These are phyloP conservation scores for Flaveria trinervia DNA, from an alignment of 129 eudicot species.

Conservation along the genomic window DNA sequence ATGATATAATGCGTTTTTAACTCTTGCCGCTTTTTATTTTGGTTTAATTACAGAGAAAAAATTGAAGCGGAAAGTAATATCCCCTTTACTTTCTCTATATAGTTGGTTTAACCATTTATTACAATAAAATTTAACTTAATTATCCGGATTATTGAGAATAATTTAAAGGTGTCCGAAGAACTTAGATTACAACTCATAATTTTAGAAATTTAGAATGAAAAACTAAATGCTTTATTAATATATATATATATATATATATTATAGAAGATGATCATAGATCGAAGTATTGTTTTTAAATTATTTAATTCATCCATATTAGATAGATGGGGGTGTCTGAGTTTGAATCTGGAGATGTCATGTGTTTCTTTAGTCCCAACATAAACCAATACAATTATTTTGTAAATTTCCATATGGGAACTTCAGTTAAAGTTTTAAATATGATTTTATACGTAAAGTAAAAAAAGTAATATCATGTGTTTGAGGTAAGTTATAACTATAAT, in stretches of 20 bases:
- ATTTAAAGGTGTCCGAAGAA: neutral
- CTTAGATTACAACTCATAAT: neutral
- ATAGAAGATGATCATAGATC: neutral
- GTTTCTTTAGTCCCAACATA: constrained; percentile 6
- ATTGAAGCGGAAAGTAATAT: no score
- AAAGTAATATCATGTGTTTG: no score
- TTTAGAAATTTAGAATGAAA: neutral
- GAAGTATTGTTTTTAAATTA: neutral
- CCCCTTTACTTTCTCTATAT: no score
- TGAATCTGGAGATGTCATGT: neutral
- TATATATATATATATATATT: neutral
- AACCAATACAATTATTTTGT: neutral
- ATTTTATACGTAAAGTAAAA: no score
- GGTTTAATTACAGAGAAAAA: no score
- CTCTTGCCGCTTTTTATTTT: no score
- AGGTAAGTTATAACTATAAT: no score
- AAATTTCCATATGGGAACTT: neutral
- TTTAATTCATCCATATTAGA: neutral
- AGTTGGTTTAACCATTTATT: no score
- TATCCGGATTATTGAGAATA: neutral
- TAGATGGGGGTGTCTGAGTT: neutral
- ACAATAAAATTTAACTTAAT: no score
- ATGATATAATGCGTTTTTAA: no score
- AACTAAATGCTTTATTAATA: neutral
- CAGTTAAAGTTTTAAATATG: neutral